Evolutionary conservation across 352 stramenopile genomes (phyloP).

Genomic region (Globisporangium sylvaticum): DNA sequence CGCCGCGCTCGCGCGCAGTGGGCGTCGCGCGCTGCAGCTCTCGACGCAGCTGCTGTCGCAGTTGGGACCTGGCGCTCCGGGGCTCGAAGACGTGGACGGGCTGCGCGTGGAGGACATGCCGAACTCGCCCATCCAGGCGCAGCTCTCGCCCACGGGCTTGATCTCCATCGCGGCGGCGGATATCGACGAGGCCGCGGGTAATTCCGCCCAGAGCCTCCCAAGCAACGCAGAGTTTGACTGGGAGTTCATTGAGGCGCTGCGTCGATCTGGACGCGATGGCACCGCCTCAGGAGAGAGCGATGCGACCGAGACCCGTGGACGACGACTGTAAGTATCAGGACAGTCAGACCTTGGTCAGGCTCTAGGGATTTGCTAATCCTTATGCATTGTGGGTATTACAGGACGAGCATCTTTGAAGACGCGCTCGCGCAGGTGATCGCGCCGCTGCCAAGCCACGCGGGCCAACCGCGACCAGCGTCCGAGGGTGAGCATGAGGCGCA

Average conservation of each 20-base stretch:
- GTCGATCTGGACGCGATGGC: slow-evolving; percentile 15
- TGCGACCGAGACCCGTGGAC: not conserved
- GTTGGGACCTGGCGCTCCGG: slow-evolving; percentile 38
- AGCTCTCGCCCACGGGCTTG: slow-evolving; percentile 68
- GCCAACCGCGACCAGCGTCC: not conserved
- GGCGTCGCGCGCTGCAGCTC: slow-evolving; percentile 14
- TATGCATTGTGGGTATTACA: not conserved
- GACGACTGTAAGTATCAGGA: slow-evolving; percentile 1
- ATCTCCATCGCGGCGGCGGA: slow-evolving; percentile 83
- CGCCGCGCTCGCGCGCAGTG: slow-evolving; percentile 8
- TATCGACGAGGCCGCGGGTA: slow-evolving; percentile 62
- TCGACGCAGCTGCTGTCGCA: slow-evolving; percentile 26
- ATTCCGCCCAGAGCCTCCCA: slow-evolving; percentile 18
- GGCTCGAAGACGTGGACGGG: slow-evolving; percentile 43
- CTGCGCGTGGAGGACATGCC: slow-evolving; percentile 45
- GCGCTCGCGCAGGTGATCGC: slow-evolving; percentile 19
- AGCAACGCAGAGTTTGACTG: slow-evolving; percentile 52
- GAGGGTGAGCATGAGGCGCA: slow-evolving; percentile 33
- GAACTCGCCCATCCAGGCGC: slow-evolving; percentile 36
- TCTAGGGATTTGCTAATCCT: not conserved
- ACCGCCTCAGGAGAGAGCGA: not conserved
- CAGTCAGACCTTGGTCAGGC: not conserved
- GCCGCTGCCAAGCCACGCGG: slow-evolving; percentile 23
- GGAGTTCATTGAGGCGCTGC: slow-evolving; percentile 59
- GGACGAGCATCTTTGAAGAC: slow-evolving; percentile 16